Evolutionary conservation across 176 grass and related monocot species (phyloP), one percentile per base, ranked within the genome.

Genomic region (Luzula sylvatica): DNA sequence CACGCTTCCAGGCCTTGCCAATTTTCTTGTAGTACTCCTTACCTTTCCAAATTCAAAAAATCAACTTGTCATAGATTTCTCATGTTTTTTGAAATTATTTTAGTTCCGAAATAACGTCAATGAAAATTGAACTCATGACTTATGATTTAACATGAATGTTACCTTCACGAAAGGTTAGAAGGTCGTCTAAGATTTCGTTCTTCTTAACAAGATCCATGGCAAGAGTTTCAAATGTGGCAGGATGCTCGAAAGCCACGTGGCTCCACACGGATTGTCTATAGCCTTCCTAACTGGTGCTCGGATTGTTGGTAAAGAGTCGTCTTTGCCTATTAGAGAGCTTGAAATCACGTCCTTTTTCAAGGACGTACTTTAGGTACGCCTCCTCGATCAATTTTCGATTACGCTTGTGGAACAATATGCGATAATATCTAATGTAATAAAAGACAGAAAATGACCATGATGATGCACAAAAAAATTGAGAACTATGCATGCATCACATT

Each of bases 171-270:
- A 89, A 89, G 3, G 71, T 69, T 2, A 3, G 15, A 41, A 89
- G 80, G 45, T 89, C 86, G 3, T 80, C 71, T 1, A 77, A 1
- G 64, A 89, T 32, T 20, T 49, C 68, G 4, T 65, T 53, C 47
- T 89, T 83, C 5, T 77, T 58, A 20, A 0, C 42, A 0, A 72
- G 80, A 21, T 84, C 72, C 75, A 90, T 92, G 55, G 80, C 69
- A 11, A 92, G 52, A 0, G 72, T 92, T 25, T 67, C 19, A 66
- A 92, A 92, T 0, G 20, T 92, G 1, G 80, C 59, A 3, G 86
- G 80, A 54, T 92, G 86, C 72, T 90, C 80, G 58, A 90, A 84
- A 1, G 56, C 30, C 1, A 90, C 72, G 2, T 84, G 86, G 42
- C 65, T 84, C 86, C 80, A 90, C 0, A 57, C 15, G 28, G 46